Conservation (phyloP, 75 land plant genomes). For the Pinus albicaulis region DNA sequence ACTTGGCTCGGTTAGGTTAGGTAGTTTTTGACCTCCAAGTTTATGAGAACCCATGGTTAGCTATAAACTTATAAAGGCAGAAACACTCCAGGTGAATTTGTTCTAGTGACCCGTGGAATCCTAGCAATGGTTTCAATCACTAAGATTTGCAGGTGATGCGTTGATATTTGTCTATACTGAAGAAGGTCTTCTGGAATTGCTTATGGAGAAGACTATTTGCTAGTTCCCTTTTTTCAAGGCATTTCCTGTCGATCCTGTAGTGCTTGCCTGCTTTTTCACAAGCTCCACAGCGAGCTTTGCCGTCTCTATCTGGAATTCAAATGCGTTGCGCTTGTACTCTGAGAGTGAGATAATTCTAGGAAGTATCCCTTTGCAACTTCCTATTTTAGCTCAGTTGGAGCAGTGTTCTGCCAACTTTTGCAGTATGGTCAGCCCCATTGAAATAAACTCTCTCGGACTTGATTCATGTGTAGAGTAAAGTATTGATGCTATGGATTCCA, state of each 20-base stretch:
- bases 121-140: conserved; percentile 40
- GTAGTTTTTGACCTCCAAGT: no score
- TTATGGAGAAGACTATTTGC: conserved; percentile 65
- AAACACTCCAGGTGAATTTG: no score
- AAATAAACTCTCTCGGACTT: conserved; percentile 6
- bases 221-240: conserved; percentile 56
- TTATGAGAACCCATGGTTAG: no score
- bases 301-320: conserved; percentile 31
- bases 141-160: conserved; percentile 36
- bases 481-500: conserved; percentile 70
- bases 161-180: conserved; percentile 25
- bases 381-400: no score
- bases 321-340: conserved; percentile 7
- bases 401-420: neutral
- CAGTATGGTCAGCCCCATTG: conserved; percentile 19
- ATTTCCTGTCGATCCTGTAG: conserved; percentile 59
- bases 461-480: conserved; percentile 11
- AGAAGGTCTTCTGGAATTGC: conserved; percentile 69
- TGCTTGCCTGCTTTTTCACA: conserved; percentile 51
- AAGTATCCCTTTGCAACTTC: neutral
- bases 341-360: conserved; percentile 44
- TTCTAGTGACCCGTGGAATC: no score
- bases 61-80: no score
- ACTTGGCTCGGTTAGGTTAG: no score
- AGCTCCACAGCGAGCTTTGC: conserved; percentile 59